Conservation (phyloP, 108 stramenopile genomes). For the Discostella pseudostelligera region DNA sequence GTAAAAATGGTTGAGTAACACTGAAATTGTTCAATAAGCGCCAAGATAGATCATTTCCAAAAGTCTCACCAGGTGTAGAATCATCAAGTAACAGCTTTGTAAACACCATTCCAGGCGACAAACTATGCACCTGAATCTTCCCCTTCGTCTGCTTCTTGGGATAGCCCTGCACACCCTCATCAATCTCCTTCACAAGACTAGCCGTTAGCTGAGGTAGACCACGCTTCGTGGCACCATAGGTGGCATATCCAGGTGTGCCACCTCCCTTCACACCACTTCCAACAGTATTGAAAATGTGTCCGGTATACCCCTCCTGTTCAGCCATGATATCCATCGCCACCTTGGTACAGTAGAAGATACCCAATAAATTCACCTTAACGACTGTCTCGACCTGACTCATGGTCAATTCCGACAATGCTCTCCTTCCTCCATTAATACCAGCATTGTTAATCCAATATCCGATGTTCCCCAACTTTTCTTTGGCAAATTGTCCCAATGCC, state of each 20-base stretch:
- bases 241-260: slow-evolving; percentile 91
- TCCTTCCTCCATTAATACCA: slow-evolving; percentile 86
- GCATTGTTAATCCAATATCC: slow-evolving; percentile 93
- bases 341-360: slow-evolving; percentile 83
- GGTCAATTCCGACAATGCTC: slow-evolving; percentile 76
- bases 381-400: slow-evolving; percentile 77
- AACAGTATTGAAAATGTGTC: slow-evolving; percentile 91
- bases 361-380: slow-evolving; percentile 86
- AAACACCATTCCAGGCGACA: slow-evolving; percentile 93
- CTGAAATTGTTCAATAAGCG: slow-evolving; percentile 12
- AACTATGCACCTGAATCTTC: slow-evolving; percentile 79
- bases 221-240: slow-evolving; percentile 90
- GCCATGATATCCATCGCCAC: slow-evolving; percentile 88
- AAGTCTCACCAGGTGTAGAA: slow-evolving; percentile 68
- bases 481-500: slow-evolving; percentile 68
- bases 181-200: slow-evolving; percentile 80
- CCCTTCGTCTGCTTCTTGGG: slow-evolving; percentile 71
- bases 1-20: too few species aligned
- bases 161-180: slow-evolving; percentile 89
- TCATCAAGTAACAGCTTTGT: slow-evolving; percentile 87
- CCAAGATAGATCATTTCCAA: not conserved
- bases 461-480: slow-evolving; percentile 82
- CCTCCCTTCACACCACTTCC: slow-evolving; percentile 91
- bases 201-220: slow-evolving; percentile 88
- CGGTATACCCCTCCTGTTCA: slow-evolving; percentile 73